Percentiles rank a stretch among this genome's conserved stretches.
These are phyloP conservation scores for Mycena maculata DNA, from an alignment of 768 basidiomycete species.

Conservation along the genomic window DNA sequence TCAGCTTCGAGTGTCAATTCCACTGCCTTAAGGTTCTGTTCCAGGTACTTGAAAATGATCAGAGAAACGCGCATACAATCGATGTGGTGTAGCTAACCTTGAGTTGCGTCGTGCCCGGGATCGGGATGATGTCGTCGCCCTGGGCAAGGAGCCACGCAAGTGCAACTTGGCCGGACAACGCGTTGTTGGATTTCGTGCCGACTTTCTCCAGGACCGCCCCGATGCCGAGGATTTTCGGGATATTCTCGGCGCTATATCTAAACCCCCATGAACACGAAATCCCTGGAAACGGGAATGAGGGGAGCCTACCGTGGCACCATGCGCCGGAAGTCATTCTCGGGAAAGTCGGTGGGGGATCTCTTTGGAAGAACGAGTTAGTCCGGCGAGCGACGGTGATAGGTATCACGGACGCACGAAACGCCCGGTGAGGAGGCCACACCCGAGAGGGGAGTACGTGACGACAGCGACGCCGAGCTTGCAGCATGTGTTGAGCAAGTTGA, in stretches of 20 bases:
- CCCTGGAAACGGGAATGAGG: not conserved
- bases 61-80: constrained; percentile 1
- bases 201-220: constrained; percentile 45
- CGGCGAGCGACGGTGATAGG: not conserved
- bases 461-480: constrained; percentile 62
- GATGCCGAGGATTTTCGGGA: constrained; percentile 55
- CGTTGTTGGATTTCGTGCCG: constrained; percentile 44
- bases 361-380: no score
- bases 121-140: constrained; percentile 27
- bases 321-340: constrained; percentile 42
- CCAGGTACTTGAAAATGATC: constrained; percentile 46
- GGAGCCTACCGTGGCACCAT: constrained; percentile 36
- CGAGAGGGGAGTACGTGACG: constrained; percentile 65
- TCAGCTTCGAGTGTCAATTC: constrained; percentile 7
- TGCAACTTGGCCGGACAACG: constrained; percentile 25
- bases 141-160: constrained; percentile 34
- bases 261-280: not conserved
- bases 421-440: constrained; percentile 64
- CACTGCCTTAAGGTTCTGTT: constrained; percentile 44
- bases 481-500: constrained; percentile 54
- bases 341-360: constrained; percentile 49
- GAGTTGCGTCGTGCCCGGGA: constrained; percentile 30
- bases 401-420: constrained; percentile 45
- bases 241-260: constrained; percentile 50
- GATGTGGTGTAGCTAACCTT: constrained; percentile 17